Evolutionary conservation across 169 alveolate species (phyloP), one percentile per base, ranked within the genome.

Genomic region (Cryptosporidium canis): DNA sequence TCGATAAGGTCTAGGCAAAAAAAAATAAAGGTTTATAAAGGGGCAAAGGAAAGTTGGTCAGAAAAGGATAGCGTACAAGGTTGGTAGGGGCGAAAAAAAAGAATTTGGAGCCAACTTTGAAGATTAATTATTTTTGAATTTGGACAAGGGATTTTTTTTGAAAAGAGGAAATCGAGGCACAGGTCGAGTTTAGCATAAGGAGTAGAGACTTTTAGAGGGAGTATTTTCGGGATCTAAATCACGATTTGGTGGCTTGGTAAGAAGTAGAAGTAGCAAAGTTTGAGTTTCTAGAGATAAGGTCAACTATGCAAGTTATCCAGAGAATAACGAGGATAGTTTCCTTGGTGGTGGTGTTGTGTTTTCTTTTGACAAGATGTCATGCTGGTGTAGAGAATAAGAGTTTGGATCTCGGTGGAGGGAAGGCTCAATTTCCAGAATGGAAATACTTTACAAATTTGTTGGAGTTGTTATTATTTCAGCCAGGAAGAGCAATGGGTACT

Each of bases 401-500:
- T 18, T n/a, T 51, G 35, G 24, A 21, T 14, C 33, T 33, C 24
- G 24, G 27, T 51, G 63, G 24, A 8, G 35, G 33, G 44, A 35
- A 21, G 8, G 3, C 21, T 21, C 51, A 51, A 9, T 2, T 53
- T 9, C 29, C 35, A 8, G 70, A 77, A 24, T 77, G 87, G 87
- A 43, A 29, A 16, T 63, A 18, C 39, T 55, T 61, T 11, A 43
- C 11, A 11, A 77, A 77, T 77, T 37, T 77, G 2, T 31, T 77
- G 31, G 72, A 77, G 39, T 43, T 77, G 11, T 18, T 77, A 41
- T 37, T 77, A 16, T 77, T 77, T 43, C 87, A 77, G 35, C 87
- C 87, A 3, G 87, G 87, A 14, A 55, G 87, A 48, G 87, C 66
- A 11, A 77, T 77, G 87, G 87, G 87, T 14, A 58, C 72, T 16